These are phyloP conservation scores for Kwoniella bestiolae DNA, from an alignment of 768 basidiomycete species.

Conservation along the genomic window DNA sequence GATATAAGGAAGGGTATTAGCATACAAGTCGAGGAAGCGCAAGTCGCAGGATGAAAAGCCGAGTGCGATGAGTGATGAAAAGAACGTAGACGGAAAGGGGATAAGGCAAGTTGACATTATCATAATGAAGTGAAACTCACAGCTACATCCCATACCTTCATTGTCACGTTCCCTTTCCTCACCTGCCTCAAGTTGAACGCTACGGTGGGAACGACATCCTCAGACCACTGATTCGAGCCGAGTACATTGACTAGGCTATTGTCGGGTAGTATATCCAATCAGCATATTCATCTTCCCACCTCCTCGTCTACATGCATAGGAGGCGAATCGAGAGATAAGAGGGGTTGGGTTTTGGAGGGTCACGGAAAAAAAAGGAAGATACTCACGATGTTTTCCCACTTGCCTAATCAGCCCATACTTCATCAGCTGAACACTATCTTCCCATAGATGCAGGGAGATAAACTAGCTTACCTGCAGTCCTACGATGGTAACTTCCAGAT, in stretches of 20 bases:
- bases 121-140: constrained; percentile 63
- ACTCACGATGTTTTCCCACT: constrained; percentile 85
- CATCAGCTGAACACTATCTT: constrained; percentile 2
- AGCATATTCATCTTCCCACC: too few species aligned
- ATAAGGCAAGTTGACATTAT: too few species aligned
- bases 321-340: too few species aligned
- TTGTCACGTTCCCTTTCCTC: constrained; percentile 82
- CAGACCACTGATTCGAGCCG: constrained; percentile 81
- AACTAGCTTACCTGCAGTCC: constrained; percentile 74
- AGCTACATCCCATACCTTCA: constrained; percentile 96
- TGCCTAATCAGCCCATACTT: constrained; percentile 63
- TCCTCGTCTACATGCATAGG: too few species aligned
- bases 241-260: constrained; percentile 77
- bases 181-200: constrained; percentile 91
- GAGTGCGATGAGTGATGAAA: too few species aligned
- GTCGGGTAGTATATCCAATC: neutral
- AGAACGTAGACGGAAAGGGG: too few species aligned
- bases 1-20: too few species aligned
- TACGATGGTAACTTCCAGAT: constrained; percentile 87
- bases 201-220: constrained; percentile 94
- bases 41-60: too few species aligned
- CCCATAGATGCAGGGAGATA: too few species aligned
- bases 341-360: too few species aligned
- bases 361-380: neutral
- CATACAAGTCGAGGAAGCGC: neutral